Base-by-base conservation (phyloP, 1,284 basidiomycete genomes). In the Earliella scabrosa region DNA sequence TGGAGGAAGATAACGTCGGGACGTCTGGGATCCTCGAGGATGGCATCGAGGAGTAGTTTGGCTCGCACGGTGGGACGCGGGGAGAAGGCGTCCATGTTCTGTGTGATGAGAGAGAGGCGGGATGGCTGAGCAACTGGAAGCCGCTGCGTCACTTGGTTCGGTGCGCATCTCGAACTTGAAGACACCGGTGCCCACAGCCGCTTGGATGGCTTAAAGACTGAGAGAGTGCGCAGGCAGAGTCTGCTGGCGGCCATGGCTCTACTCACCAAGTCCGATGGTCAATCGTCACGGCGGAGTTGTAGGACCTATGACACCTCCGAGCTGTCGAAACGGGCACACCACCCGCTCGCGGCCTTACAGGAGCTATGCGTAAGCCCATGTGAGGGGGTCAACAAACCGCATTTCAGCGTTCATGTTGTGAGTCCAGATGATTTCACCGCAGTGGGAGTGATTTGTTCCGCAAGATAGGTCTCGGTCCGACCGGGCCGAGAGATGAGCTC, bases 21-120 rank as follows among this genome's bases (percentile, higher is more conserved):
- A 18, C 24, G 27, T 45, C 9, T 27, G 24, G 26, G 8, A 29
- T 29, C 43, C 24, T 27, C 43, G 43, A 45, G 24, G 43, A 45
- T 45, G 26, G 11, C 16, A 13, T 31, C 43, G 43, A 45, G 43
- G 23, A 45, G 23, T 11, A 16, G 43, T 13, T 31, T 31, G n/a
- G 43, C 43, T 27, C 43, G 43, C 29, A 26, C 24, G 43, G 29
- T 31, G 16, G 43, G 43, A 27, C 43, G 43, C 18, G 43, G 14
- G 43, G 43, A 45, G 43, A 45, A 45, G 23, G 43, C 43, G 43
- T 45, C 43, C 24, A 45, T 3, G 43, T 45, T 45, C 43, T 31
- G 27, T 27, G 43, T 29, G 5, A 45, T 18, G 27, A 45, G 43
- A 45, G 43, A 45, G 18, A 45, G n/a, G 24, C 43, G 43, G 13